Conservation (phyloP, 2,329 filamentous ascomycete species). For the Cladosporium oxysporum region DNA sequence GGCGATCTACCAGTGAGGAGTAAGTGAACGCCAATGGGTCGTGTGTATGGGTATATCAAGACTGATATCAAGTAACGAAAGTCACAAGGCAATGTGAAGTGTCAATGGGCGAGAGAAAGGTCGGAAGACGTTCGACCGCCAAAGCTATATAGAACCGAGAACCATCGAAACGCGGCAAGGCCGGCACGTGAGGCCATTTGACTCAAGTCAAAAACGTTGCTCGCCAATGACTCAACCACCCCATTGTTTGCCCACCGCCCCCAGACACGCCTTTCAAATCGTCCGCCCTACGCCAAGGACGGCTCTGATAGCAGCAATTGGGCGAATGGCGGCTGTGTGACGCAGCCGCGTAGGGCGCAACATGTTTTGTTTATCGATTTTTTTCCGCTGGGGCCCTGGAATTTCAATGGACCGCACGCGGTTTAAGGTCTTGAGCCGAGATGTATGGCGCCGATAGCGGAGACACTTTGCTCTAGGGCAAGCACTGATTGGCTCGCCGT, state of each 20-base stretch:
- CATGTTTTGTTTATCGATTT: conserved; percentile 2
- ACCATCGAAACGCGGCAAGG: not conserved
- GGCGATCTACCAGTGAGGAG: not conserved
- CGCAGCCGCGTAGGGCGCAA: conserved; percentile 9
- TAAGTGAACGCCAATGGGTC: not conserved
- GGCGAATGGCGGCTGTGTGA: conserved; percentile 8
- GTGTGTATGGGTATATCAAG: not conserved
- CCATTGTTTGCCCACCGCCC: conserved; percentile 1
- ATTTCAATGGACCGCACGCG: conserved; percentile 1
- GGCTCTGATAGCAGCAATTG: not conserved
- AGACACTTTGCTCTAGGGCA: not conserved
- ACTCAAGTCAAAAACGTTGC: not conserved
- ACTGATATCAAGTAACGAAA: not conserved
- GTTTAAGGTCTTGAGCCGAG: conserved; percentile 9
- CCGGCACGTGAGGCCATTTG: conserved; percentile 3
- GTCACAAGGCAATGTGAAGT: not conserved
- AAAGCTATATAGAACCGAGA: conserved; percentile 1
- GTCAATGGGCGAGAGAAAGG: conserved; percentile 3
- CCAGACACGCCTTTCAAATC: not conserved
- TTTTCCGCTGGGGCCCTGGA: conserved; percentile 3
- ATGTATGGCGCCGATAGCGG: not conserved
- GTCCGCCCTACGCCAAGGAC: conserved; percentile 9
- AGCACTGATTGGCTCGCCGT: not conserved
- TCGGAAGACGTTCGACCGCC: not conserved
- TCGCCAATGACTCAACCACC: conserved; percentile 9